Conservation (phyloP, 169 alveolate species). For the Eimeria falciformis region DNA sequence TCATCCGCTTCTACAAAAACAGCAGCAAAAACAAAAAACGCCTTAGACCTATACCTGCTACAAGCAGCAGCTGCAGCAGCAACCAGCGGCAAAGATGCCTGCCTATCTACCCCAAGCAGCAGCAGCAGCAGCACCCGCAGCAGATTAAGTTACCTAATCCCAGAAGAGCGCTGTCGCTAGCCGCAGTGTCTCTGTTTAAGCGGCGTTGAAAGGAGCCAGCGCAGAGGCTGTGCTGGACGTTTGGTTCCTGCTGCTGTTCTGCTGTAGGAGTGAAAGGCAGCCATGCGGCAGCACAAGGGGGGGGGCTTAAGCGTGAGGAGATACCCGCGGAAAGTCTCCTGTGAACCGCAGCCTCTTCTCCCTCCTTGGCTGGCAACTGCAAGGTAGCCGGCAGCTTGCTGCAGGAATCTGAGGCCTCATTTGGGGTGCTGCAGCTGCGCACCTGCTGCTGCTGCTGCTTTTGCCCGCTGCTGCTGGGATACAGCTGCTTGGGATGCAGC, state of each 20-base stretch:
- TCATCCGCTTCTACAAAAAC: slow-evolving; percentile 20
- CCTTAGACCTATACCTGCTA: background rate
- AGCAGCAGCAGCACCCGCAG: slow-evolving; percentile 18
- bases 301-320: slow-evolving; percentile 10
- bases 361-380: background rate
- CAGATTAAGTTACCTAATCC: background rate
- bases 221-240: background rate
- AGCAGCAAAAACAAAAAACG: background rate
- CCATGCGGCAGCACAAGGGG: background rate
- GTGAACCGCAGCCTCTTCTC: background rate
- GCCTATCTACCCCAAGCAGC: background rate
- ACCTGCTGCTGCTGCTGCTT: slow-evolving; percentile 4
- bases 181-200: background rate
- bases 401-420: slow-evolving; percentile 18
- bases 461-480: slow-evolving; percentile 11
- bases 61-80: background rate
- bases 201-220: background rate
- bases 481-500: background rate
- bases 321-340: background rate
- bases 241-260: background rate
- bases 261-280: slow-evolving; percentile 14
- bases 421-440: slow-evolving; percentile 10
- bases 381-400: background rate
- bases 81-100: background rate
- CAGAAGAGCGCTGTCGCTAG: background rate